Conservation (phyloP, 495 filamentous ascomycete genomes). For the Podospora tetraspora region DNA sequence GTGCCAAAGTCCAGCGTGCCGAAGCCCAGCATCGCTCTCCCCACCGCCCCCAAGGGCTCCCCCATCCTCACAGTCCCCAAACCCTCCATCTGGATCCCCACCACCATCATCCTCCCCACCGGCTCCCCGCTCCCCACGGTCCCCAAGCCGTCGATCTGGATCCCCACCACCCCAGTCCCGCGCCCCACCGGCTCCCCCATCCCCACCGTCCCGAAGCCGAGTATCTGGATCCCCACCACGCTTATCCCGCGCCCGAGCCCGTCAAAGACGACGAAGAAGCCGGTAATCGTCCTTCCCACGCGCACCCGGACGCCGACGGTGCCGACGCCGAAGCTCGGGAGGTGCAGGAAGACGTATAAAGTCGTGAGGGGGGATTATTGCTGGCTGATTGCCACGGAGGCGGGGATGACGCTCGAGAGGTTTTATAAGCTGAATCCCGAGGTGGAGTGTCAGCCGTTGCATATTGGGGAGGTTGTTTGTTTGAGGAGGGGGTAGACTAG, state of each 20-base stretch:
- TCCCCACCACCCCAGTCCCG: not conserved
- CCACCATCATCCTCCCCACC: not conserved
- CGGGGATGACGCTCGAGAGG: slow-evolving; percentile 12
- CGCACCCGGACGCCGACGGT: not conserved
- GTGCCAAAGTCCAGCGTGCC: not conserved
- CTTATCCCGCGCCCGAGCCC: not conserved
- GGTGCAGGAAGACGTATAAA: slow-evolving; percentile 9
- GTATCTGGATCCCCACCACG: not conserved
- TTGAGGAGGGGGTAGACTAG: not conserved
- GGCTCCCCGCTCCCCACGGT: not conserved
- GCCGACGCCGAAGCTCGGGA: not conserved
- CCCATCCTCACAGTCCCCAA: not conserved
- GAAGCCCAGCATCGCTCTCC: not conserved
- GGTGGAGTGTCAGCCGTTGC: slow-evolving; percentile 12
- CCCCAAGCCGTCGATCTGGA: not conserved
- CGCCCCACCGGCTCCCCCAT: not conserved
- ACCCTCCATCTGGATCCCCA: not conserved
- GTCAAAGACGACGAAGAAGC: not conserved
- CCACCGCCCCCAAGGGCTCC: not conserved
- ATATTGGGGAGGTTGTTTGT: slow-evolving; percentile 13
- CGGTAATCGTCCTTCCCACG: not conserved
- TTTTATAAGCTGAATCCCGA: slow-evolving; percentile 8
- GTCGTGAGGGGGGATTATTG: slow-evolving; percentile 16
- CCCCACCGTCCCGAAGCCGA: not conserved
- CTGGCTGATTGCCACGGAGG: slow-evolving; percentile 13